Base-by-base conservation (phyloP, 352 stramenopile species). In the Phytophthora fragariaefolia region DNA sequence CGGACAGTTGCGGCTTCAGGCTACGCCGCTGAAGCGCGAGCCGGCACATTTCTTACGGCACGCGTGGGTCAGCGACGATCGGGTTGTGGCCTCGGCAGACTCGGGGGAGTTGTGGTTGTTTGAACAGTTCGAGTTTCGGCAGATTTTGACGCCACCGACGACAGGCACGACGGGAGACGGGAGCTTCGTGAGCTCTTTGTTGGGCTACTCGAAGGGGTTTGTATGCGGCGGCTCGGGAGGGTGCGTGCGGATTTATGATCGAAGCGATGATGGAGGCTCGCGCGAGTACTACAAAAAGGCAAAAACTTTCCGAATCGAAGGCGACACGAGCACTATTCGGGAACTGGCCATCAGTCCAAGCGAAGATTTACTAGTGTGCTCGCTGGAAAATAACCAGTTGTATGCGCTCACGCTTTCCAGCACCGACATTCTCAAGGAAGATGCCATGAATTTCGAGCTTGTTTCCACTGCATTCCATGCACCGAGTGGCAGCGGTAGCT, bases 391-490 rank as follows among this genome's bases (percentile, higher is more conserved):
- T 60, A 92, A 96, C 49, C 93, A 98, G 50, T 63, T 97, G n/a
- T 97, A 97, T 63, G 73, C 87, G n/a, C 80, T 97, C 17, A 92
- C 83, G 5, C 80, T 98, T 2, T 95, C 86, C 20, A 97, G 92
- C 40, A 96, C 89, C 2, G 90, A 98, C 57, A 97, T 97, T 51
- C 59, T 97, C 18, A 98, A 98, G 45, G 91, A 97, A 61, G 93
- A 97, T 46, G 87, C 87, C n/a, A 97, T 96, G 85, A 97, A 95
- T 71, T 98, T 98, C 70, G 91, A 97, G 46, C 71, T 96, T 2
- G 73, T 98, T 7, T 91, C 88, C 10, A 97, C 92, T 6, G 83
- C 87, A 1, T 97, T 98, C 42, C 94, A 98, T 61, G 74, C 74
- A 0, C 87, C 91, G 1, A 90, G 89, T 24, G 76, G 69, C 15